Conservation (phyloP, 176 grass and related monocot genomes). For the Luzula sylvatica region DNA sequence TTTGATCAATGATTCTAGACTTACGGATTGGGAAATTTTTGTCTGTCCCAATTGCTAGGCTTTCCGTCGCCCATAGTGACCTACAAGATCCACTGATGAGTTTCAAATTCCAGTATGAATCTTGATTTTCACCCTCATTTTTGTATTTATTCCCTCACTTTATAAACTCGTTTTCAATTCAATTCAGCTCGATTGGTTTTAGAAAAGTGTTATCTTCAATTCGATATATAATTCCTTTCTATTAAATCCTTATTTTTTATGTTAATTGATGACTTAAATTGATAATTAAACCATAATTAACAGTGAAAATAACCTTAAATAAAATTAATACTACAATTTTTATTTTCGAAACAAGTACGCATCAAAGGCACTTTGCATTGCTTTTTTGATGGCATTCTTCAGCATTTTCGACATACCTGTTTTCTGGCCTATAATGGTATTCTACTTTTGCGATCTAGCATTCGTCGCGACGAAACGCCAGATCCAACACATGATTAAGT, state of each 20-base stretch:
- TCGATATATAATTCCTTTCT: no score
- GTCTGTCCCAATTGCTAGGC: conserved; percentile 58
- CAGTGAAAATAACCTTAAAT: not conserved
- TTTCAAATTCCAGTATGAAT: conserved; percentile 77
- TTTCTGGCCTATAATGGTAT: conserved; percentile 75
- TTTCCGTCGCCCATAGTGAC: conserved; percentile 73
- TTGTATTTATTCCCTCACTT: not conserved
- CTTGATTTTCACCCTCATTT: not conserved
- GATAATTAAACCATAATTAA: not conserved
- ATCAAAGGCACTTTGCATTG: conserved; percentile 52
- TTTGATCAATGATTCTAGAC: conserved; percentile 55
- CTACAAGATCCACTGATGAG: conserved; percentile 53
- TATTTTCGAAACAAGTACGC: conserved; percentile 46
- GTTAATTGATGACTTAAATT: not conserved
- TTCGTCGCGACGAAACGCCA: conserved; percentile 71
- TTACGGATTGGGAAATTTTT: conserved; percentile 69
- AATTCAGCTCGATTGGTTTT: no score
- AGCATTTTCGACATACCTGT: conserved; percentile 63
- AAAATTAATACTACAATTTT: not conserved
- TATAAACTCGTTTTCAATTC: no score
- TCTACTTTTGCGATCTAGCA: conserved; percentile 57
- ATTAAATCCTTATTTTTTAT: not conserved
- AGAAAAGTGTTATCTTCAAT: no score
- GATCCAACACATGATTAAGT: conserved; percentile 74
- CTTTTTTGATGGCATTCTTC: conserved; percentile 66